phyloP scores from a whole-genome alignment of 148 eudicot genomes.

The Spergularia marina region DNA sequence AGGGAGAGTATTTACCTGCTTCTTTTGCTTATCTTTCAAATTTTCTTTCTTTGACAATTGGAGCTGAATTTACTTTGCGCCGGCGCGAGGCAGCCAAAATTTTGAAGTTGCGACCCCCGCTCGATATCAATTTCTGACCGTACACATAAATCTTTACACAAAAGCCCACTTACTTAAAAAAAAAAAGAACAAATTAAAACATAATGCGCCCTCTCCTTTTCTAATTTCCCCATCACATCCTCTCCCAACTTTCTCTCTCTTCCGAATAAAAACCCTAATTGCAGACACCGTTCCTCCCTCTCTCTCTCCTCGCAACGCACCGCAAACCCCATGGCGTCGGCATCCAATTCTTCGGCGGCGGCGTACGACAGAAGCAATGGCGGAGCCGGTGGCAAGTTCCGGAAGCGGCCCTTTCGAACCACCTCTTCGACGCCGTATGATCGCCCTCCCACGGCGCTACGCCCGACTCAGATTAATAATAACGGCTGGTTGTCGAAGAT shows the following conservation, averaged over 20 bases:
- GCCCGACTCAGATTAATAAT: constrained; percentile 36
- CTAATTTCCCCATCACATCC: too few relatives aligned
- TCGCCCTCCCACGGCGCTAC: constrained; percentile 57
- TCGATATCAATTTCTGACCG: too few relatives aligned
- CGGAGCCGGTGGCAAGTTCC: constrained; percentile 71
- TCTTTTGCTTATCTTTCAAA: too few relatives aligned
- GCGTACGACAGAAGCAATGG: constrained; percentile 37
- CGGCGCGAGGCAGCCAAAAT: too few relatives aligned
- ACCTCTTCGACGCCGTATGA: constrained; percentile 72
- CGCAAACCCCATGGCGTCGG: constrained; percentile 29
- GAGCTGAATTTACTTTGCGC: too few relatives aligned
- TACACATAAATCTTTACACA: too few relatives aligned
- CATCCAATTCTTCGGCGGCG: constrained; percentile 26
- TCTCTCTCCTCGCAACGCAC: constrained; percentile 13
- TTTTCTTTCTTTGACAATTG: too few relatives aligned
- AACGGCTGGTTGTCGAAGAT: constrained; percentile 65
- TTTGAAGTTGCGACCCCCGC: too few relatives aligned
- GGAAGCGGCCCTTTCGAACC: constrained; percentile 38
- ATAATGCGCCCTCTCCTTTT: too few relatives aligned
- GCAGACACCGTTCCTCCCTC: constrained; percentile 3
- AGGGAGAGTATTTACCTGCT: too few relatives aligned
- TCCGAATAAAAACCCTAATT: constrained; percentile 33
- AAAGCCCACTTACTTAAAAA: too few relatives aligned
- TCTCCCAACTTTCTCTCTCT: not conserved
- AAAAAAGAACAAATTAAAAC: too few relatives aligned